Conservation (phyloP, 2,329 filamentous ascomycete genomes). For the Scedosporium dehoogii region DNA sequence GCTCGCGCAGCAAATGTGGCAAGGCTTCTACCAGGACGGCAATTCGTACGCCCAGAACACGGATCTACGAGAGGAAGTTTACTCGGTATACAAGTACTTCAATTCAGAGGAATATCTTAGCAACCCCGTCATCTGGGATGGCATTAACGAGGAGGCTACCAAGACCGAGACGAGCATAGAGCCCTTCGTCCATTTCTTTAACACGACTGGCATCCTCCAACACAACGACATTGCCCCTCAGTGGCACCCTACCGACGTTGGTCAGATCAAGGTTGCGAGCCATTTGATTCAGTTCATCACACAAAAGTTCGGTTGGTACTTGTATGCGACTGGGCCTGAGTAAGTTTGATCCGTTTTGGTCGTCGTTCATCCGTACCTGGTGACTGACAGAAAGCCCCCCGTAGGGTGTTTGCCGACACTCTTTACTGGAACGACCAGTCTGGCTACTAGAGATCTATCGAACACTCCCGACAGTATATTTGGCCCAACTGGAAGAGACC, state of each 20-base stretch:
- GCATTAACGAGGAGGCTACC: constrained; percentile 23
- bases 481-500: no score
- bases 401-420: constrained; percentile 23
- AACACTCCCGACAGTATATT: no score
- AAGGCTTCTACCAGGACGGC: constrained; percentile 39
- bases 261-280: constrained; percentile 50
- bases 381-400: neutral
- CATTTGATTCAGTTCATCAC: constrained; percentile 49
- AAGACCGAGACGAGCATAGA: constrained; percentile 20
- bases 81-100: constrained; percentile 41
- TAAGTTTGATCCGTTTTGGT: constrained; percentile 19
- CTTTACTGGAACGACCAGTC: constrained; percentile 42
- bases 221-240: constrained; percentile 51
- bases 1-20: constrained; percentile 37
- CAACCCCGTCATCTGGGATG: constrained; percentile 28
- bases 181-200: constrained; percentile 51
- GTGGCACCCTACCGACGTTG: constrained; percentile 51
- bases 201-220: constrained; percentile 49
- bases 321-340: constrained; percentile 44
- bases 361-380: neutral
- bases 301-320: constrained; percentile 44
- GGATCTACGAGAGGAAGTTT: constrained; percentile 39
- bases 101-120: constrained; percentile 31
- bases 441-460: constrained; percentile 23
- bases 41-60: constrained; percentile 37